Evolutionary conservation across 192 early-diverging fungal species (phyloP).

Genomic region (Coemansia sp.): DNA sequence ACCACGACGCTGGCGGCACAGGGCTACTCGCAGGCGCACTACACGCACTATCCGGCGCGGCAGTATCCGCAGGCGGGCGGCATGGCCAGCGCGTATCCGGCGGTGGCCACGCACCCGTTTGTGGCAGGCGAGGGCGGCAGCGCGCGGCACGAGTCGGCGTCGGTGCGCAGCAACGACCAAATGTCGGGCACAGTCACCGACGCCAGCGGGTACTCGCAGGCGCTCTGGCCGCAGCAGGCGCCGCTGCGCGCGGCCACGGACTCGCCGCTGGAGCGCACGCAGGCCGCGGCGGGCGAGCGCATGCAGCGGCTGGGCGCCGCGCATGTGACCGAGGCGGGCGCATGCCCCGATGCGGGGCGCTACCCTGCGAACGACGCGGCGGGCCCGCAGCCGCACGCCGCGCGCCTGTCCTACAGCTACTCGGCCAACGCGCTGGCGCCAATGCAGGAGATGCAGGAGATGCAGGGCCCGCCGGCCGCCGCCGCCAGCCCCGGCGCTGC

Average conservation of each 20-base stretch:
- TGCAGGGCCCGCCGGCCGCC: constrained; percentile 3
- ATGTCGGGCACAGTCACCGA: constrained; percentile 39
- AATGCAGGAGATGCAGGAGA: constrained; percentile 44
- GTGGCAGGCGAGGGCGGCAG: no score
- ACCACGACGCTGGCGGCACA: not conserved
- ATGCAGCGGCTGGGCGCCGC: constrained; percentile 3
- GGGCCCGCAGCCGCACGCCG: not conserved
- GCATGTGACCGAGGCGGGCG: constrained; percentile 28
- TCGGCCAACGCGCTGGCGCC: constrained; percentile 4
- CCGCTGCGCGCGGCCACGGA: constrained; percentile 9
- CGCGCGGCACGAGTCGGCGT: constrained; percentile 24
- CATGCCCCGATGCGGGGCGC: constrained; percentile 8
- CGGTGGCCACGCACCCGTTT: constrained; percentile 3
- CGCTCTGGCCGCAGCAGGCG: constrained; percentile 20
- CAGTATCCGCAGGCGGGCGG: constrained; percentile 12
- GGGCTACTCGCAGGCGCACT: constrained; percentile 14
- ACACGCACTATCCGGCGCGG: constrained; percentile 15
- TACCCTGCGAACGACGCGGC: not conserved
- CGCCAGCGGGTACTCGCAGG: constrained; percentile 37
- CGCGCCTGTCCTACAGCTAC: constrained; percentile 4
- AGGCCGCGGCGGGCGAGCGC: not conserved
- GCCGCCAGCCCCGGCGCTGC: not conserved
- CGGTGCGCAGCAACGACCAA: constrained; percentile 41
- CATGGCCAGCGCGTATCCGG: not conserved
- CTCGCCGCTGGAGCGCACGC: constrained; percentile 31